Base-by-base conservation (phyloP, 1,139 yeast species). In the Scheffersomyces illinoinensis region DNA sequence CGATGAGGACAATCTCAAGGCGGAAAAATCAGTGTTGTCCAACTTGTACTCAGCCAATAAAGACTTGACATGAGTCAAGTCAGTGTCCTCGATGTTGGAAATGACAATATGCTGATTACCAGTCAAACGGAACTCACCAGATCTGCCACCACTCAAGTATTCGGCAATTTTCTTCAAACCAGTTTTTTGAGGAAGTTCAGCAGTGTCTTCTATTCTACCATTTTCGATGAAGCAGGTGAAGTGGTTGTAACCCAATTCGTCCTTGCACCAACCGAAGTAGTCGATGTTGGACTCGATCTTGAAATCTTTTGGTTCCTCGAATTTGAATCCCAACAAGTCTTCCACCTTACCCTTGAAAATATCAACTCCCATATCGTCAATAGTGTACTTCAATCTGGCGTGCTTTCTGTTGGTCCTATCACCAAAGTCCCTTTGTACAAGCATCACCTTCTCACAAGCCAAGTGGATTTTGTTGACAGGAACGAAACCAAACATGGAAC, bases 381-480 rank as follows among this genome's bases (percentile, higher is more conserved):
- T 87, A 50, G 98, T 95, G 77, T 95, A 95, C 88, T 95, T 95
- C 80, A 95, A 87, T 79, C 99, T 90, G 53, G 98, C 98, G 71
- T 95, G 98, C 78, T 95, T 95, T 84, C 99, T 90, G 82, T 95
- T 93, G 71, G 87, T 85, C 81, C 99, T 91, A 75, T 93, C 97
- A 81, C 99, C 99, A 71, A 84, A 79, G 74, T 95, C 99, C 76
- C 98, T 88, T 82, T 95, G 98, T 48, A 95, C 95, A 66, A 93
- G 81, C 96, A 93, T 89, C 66, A 95, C 83, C 82, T 91, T 91
- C 75, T 95, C 98, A 75, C 97, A 91, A 20, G 88, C 97, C 61
- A 85, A 78, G 61, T 87, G 87, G 57, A 91, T 83, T 72, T 92
- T 85, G 57, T 89, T 93, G 62, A 81, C 82, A 8, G 86, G 66